These are phyloP conservation scores for Dalbergia cochinchinensis DNA, from an alignment of 306 rosid species.

Conservation along the genomic window DNA sequence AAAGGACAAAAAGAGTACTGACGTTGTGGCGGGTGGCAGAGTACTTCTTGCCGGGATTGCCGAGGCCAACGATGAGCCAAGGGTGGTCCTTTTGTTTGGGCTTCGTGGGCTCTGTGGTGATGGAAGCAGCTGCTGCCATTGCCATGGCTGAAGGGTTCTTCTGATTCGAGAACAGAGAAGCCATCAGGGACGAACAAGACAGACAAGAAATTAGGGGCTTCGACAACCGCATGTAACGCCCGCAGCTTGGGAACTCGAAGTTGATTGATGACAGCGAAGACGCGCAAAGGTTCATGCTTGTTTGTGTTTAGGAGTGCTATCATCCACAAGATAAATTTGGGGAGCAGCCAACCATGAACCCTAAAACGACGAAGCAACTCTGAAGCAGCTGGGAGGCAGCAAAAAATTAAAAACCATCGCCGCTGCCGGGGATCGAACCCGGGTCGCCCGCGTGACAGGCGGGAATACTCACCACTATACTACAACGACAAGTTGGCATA, in stretches of 20 bases:
- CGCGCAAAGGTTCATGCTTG: conserved; percentile 53
- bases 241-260: conserved; percentile 36
- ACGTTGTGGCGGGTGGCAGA: conserved; percentile 77
- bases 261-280: conserved; percentile 55
- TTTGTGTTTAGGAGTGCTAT: not conserved
- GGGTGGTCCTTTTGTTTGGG: conserved; percentile 63
- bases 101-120: conserved; percentile 45
- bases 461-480: conserved; percentile 65
- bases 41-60: conserved; percentile 80
- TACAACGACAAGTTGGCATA: conserved; percentile 39
- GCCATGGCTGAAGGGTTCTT: conserved; percentile 36
- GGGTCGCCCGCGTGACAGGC: conserved; percentile 61
- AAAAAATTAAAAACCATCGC: not conserved
- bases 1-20: conserved; percentile 31
- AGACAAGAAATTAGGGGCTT: conserved; percentile 37
- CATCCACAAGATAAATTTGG: not conserved
- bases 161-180: conserved; percentile 41
- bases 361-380: not conserved
- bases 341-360: conserved; percentile 3
- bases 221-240: conserved; percentile 50
- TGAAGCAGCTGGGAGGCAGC: not conserved
- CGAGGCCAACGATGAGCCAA: conserved; percentile 90
- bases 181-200: conserved; percentile 19
- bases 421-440: conserved; percentile 72
- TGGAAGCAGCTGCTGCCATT: conserved; percentile 31